Conservation (phyloP, 805 yeast species). For the Yarrowia divulgata region DNA sequence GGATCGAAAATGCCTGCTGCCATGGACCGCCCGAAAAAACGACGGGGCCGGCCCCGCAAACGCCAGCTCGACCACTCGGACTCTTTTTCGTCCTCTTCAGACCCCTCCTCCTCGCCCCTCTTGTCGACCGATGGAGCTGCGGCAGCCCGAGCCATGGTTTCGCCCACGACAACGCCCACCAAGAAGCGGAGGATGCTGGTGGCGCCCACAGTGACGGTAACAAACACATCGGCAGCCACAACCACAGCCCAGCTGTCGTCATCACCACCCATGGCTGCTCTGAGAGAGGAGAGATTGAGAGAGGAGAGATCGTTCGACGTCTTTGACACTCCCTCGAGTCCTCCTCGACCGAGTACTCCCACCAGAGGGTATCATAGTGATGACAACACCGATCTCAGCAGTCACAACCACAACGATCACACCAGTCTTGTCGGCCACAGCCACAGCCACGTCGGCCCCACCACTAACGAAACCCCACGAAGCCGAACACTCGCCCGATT, state of each 20-base stretch:
- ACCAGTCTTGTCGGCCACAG: background rate
- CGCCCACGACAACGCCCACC: conserved; percentile 25
- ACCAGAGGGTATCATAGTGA: background rate
- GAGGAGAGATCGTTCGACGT: conserved; percentile 29
- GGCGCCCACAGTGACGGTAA: background rate
- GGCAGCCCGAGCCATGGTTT: conserved; percentile 6
- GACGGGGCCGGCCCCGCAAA: conserved; percentile 27
- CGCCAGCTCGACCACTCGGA: conserved; percentile 17
- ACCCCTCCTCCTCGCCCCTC: conserved; percentile 23
- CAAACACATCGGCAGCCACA: too few relatives aligned
- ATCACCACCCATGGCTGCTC: conserved; percentile 23
- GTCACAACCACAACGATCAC: too few relatives aligned
- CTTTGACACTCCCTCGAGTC: background rate
- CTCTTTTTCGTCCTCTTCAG: conserved; percentile 13
- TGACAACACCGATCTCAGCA: too few relatives aligned
- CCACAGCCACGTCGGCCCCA: background rate
- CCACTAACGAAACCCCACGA: conserved; percentile 31
- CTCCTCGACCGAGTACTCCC: conserved; percentile 21
- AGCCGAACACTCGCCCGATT: conserved; percentile 32
- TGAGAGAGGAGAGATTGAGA: too few relatives aligned
- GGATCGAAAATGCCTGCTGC: conserved; percentile 9
- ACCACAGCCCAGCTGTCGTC: conserved; percentile 10
- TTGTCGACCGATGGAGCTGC: conserved; percentile 24
- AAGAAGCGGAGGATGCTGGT: conserved; percentile 22
- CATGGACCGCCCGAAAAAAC: conserved; percentile 8